Evolutionary conservation across 1,284 basidiomycete genomes (phyloP).

Genomic region (Microbotryum scabiosae): DNA sequence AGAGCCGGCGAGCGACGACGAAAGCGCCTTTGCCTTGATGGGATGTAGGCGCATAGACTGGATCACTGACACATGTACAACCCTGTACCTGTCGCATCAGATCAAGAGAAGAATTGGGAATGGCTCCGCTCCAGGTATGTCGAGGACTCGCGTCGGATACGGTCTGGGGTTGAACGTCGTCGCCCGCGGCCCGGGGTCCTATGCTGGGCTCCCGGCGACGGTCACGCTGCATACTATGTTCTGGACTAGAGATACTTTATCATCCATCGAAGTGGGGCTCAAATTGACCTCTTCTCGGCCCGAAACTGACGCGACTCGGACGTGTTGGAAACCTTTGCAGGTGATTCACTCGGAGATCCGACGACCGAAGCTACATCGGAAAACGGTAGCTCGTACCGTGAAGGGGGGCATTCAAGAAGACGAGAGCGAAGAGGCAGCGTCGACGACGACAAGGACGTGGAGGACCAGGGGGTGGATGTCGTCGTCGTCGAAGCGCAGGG

Average conservation of each 20-base stretch:
- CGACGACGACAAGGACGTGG: slow-evolving; percentile 8
- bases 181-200: no score
- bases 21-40: neutral
- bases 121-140: slow-evolving; percentile 14
- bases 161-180: no score
- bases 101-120: slow-evolving; percentile 26
- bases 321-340: neutral
- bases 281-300: neutral
- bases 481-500: slow-evolving; percentile 24
- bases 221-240: no score
- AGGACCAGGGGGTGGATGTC: slow-evolving; percentile 23
- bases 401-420: neutral
- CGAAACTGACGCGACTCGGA: neutral
- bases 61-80: neutral
- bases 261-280: neutral
- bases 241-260: no score
- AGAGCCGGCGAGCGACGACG: neutral
- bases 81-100: neutral
- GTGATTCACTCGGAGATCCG: slow-evolving; percentile 26
- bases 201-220: no score
- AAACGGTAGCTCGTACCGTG: slow-evolving; percentile 13
- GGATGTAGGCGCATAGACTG: neutral
- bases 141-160: no score
- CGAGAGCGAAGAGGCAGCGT: neutral
- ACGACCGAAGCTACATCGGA: slow-evolving; percentile 16